phyloP scores from a whole-genome alignment of 2,329 filamentous ascomycete species.

The Fusarium pseudograminearum region DNA sequence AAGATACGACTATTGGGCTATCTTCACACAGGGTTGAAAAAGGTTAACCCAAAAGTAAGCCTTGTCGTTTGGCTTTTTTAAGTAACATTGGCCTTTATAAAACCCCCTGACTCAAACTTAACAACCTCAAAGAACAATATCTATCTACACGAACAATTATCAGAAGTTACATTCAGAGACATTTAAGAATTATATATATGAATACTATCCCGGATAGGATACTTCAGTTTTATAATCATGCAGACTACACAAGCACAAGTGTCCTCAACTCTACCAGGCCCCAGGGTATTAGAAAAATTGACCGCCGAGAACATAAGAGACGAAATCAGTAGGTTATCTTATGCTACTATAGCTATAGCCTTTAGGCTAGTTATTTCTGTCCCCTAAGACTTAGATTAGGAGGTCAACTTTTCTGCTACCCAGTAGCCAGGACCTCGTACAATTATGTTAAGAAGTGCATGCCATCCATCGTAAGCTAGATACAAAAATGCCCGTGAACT shows the following conservation, averaged over 20 bases:
- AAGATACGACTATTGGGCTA: not conserved
- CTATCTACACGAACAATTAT: no score
- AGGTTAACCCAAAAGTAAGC: not conserved
- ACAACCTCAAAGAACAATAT: not conserved
- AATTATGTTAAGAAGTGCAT: constrained; percentile 13
- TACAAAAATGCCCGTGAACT: constrained; percentile 13
- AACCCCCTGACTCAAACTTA: no score
- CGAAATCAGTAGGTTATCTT: no score
- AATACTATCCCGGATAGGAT: not conserved
- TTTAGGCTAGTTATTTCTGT: no score
- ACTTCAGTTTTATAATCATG: not conserved
- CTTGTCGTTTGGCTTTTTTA: not conserved
- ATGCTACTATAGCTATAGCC: no score
- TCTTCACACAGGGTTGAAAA: not conserved
- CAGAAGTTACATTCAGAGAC: no score
- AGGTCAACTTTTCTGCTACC: no score
- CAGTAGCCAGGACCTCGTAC: not conserved
- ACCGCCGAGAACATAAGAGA: no score
- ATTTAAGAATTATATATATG: no score
- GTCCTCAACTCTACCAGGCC: not conserved
- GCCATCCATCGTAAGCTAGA: constrained; percentile 17
- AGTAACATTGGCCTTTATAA: not conserved
- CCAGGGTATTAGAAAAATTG: no score
- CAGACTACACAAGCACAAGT: not conserved
- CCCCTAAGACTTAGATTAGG: no score